phyloP scores from a whole-genome alignment of 768 basidiomycete genomes.

The Suillus placidus region DNA sequence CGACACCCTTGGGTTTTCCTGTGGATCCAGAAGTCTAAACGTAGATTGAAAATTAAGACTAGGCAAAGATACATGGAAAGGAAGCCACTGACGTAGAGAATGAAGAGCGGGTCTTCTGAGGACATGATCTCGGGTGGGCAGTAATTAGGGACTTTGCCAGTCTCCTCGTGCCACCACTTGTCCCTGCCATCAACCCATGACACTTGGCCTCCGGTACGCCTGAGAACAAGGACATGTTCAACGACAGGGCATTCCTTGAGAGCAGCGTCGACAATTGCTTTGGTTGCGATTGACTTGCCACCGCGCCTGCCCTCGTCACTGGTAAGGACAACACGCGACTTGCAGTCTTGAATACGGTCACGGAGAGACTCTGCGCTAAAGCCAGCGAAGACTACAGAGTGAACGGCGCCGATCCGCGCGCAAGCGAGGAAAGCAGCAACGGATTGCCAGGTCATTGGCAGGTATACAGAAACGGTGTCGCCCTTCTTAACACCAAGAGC shows the following conservation, averaged over 20 bases:
- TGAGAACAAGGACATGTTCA: slow-evolving; percentile 88
- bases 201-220: slow-evolving; percentile 82
- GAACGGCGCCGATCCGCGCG: slow-evolving; percentile 94
- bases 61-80: background rate
- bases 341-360: slow-evolving; percentile 90
- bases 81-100: slow-evolving; percentile 82
- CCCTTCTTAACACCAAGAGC: slow-evolving; percentile 91
- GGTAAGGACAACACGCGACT: slow-evolving; percentile 89
- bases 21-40: slow-evolving; percentile 89
- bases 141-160: slow-evolving; percentile 79
- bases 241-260: slow-evolving; percentile 82
- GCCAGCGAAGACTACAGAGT: slow-evolving; percentile 97
- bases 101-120: slow-evolving; percentile 96
- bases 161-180: slow-evolving; percentile 97
- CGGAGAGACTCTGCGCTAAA: slow-evolving; percentile 95
- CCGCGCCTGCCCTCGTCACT: slow-evolving; percentile 93
- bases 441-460: slow-evolving; percentile 95
- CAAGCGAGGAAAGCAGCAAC: slow-evolving; percentile 97
- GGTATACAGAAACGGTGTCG: slow-evolving; percentile 90
- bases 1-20: slow-evolving; percentile 96
- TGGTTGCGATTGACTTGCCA: slow-evolving; percentile 93
- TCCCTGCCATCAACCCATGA: slow-evolving; percentile 85
- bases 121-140: slow-evolving; percentile 88
- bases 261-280: slow-evolving; percentile 91
- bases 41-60: slow-evolving; percentile 13